Conservation (phyloP, 169 alveolate species). For the Plasmodium chabaudi region DNA sequence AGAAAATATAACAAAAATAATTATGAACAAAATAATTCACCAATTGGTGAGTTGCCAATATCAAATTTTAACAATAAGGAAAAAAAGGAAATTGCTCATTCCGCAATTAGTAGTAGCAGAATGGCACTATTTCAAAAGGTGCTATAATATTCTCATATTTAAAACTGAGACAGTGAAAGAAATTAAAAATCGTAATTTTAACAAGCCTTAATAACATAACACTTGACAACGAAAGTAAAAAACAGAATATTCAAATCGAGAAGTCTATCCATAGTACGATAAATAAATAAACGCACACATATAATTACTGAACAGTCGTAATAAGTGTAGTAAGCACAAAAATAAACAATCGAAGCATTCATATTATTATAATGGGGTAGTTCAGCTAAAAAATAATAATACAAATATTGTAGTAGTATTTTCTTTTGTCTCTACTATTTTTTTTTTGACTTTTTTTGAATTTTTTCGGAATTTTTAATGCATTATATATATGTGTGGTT, state of each 20-base stretch:
- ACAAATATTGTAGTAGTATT: too few relatives aligned
- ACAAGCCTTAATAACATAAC: neutral
- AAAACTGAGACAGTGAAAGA: neutral
- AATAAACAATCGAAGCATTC: too few relatives aligned
- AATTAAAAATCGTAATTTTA: neutral
- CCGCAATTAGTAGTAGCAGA: neutral
- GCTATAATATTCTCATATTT: conserved; percentile 10
- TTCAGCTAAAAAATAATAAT: too few relatives aligned
- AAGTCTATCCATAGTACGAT: conserved; percentile 40
- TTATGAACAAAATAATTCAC: neutral
- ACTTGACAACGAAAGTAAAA: conserved; percentile 39
- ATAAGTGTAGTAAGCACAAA: too few relatives aligned
- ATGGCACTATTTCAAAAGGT: neutral
- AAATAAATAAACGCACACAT: neutral
- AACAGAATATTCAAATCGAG: conserved; percentile 45
- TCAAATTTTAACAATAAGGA: too few relatives aligned
- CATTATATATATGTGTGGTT: too few relatives aligned
- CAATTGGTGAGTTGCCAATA: neutral
- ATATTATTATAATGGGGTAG: too few relatives aligned
- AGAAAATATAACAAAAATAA: conserved; percentile 1
- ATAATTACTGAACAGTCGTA: too few relatives aligned
- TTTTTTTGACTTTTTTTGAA: too few relatives aligned
- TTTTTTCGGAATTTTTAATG: too few relatives aligned
- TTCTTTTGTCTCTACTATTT: too few relatives aligned
- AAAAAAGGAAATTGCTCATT: neutral